Percentiles rank a stretch among this genome's conserved stretches.
Conservation (phyloP, 2,329 filamentous ascomycete species). For the Arachnopeziza araneosa region DNA sequence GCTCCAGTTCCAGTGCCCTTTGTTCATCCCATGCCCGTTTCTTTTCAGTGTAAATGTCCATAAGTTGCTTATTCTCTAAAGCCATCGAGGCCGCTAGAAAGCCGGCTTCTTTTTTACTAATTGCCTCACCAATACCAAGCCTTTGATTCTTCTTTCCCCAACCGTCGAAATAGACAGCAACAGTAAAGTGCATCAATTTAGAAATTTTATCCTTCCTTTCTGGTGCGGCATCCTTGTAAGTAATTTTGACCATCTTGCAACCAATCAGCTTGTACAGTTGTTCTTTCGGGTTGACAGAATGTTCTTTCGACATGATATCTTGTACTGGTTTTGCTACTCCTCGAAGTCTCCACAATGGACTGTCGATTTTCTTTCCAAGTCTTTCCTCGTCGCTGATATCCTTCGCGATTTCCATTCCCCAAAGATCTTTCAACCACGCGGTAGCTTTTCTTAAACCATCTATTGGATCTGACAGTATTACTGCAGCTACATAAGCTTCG, state of each 20-base stretch:
- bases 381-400: constrained; percentile 42
- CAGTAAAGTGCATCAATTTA: constrained; percentile 52
- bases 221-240: constrained; percentile 53
- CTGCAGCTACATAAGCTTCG: constrained; percentile 80
- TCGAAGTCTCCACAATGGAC: constrained; percentile 26
- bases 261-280: constrained; percentile 46
- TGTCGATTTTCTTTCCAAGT: constrained; percentile 16
- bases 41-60: constrained; percentile 40
- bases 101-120: constrained; percentile 67
- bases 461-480: constrained; percentile 61
- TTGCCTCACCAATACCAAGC: constrained; percentile 57
- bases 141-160: constrained; percentile 60
- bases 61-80: constrained; percentile 59
- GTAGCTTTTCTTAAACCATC: constrained; percentile 57
- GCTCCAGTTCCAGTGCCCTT: neutral
- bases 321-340: constrained; percentile 12
- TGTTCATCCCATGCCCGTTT: constrained; percentile 22
- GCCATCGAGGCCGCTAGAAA: constrained; percentile 59
- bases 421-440: constrained; percentile 70
- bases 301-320: neutral
- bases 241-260: constrained; percentile 49
- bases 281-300: constrained; percentile 45
- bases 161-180: constrained; percentile 61
- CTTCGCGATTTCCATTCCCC: constrained; percentile 58
- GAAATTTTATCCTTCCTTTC: constrained; percentile 49